Base-by-base conservation (phyloP, 2,329 filamentous ascomycete genomes). In the Talaromyces funiculosus region DNA sequence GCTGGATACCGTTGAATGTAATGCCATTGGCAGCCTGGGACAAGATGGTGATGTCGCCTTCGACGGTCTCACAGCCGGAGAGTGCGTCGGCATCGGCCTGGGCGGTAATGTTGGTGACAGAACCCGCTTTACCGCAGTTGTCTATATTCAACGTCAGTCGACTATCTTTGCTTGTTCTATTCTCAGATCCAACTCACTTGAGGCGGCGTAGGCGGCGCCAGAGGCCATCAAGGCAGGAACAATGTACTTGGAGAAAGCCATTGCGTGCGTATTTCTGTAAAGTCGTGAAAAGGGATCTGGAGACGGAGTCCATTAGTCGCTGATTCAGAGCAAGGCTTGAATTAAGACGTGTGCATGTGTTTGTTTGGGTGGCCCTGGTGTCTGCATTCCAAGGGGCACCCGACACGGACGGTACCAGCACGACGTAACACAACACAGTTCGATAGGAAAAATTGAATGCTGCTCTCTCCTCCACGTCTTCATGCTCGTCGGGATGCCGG, bases 41-140 rank as follows among this genome's bases (percentile, higher is more conserved):
- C 63, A 81, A 81, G 65, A 96, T 82, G 64, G 84, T 81, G 63
- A 96, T 80, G 72, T 84, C 82, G 69, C 89, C 91, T 56, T 83
- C 77, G 72, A 90, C 82, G 60, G 84, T 88, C n/a, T 77, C 72
- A 83, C 92, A 96, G 64, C 72, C 69, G 58, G 82, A 74, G 62
- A 93, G 78, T 61, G 84, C 86, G 71, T 90, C 82, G 67, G 84
- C 83, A 73, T 77, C 78, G 74, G 80, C 74, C 82, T 81, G 78
- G 91, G 81, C 66, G 84, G 86, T 62, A 74, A 79, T 75, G 77
- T 82, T 66, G 73, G 79, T 51, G 58, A 68, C 68, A 49, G 69
- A 66, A 37, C 53, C 49, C 6, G 63, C 35, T 35, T 62, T 65
- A 49, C 64, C 58, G 54, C 65, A 65, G 55, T 35, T 56, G 49